phyloP scores from a whole-genome alignment of 495 filamentous ascomycete species.

The Penicillium nucicola region DNA sequence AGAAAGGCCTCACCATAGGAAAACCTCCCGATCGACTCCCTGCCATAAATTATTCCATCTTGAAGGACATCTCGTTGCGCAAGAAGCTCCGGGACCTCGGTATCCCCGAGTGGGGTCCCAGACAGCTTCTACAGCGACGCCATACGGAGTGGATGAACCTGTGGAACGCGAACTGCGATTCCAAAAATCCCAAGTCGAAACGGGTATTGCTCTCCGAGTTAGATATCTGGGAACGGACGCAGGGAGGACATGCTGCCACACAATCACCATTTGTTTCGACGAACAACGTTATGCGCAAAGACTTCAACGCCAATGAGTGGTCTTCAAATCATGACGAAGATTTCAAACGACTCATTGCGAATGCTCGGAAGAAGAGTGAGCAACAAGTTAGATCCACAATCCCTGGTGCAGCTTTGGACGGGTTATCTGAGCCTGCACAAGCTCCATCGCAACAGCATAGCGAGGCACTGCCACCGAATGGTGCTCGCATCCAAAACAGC shows the following conservation, averaged over 20 bases:
- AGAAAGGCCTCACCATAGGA: constrained; percentile 3
- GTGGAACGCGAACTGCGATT: constrained; percentile 96
- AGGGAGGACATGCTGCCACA: constrained; percentile 40
- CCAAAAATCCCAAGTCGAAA: constrained; percentile 64
- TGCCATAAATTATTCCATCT: constrained; percentile 72
- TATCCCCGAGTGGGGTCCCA: constrained; percentile 67
- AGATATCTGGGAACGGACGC: constrained; percentile 78
- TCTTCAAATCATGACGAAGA: constrained; percentile 64
- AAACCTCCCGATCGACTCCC: constrained; percentile 62
- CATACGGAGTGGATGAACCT: constrained; percentile 93
- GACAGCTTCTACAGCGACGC: constrained; percentile 65
- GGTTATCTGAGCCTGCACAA: background rate
- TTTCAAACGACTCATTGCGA: constrained; percentile 72
- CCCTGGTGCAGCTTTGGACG: constrained; percentile 15
- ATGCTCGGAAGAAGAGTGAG: constrained; percentile 53
- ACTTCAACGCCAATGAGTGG: constrained; percentile 80
- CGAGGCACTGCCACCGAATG: background rate
- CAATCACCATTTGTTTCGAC: constrained; percentile 18
- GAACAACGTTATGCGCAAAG: constrained; percentile 64
- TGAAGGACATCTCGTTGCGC: constrained; percentile 71
- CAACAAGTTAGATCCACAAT: constrained; percentile 29
- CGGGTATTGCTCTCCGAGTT: constrained; percentile 71
- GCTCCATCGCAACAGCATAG: background rate
- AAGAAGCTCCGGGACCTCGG: constrained; percentile 82
- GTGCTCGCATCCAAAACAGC: background rate